Percentiles rank a stretch among this genome's conserved stretches.
Conservation (phyloP, 441 rosid species). For the Adansonia madagascariensis region DNA sequence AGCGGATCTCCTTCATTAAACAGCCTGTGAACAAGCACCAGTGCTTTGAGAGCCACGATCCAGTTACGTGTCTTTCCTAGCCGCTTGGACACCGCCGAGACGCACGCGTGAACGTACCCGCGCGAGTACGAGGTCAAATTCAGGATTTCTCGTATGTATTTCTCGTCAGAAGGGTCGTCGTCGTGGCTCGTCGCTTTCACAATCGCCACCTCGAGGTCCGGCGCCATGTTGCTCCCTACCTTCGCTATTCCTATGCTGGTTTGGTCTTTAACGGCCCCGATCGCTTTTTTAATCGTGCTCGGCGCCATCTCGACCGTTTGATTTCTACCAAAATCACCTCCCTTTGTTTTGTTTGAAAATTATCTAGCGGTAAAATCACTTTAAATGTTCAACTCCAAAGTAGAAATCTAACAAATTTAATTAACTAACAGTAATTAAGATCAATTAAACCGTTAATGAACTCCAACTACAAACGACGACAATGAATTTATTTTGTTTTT, state of each 20-base stretch:
- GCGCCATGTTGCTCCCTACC: slow-evolving; percentile 90
- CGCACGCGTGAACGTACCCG: slow-evolving; percentile 77
- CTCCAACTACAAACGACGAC: neutral
- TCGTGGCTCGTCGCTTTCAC: slow-evolving; percentile 98
- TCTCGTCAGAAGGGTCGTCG: slow-evolving; percentile 87
- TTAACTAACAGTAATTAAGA: slow-evolving; percentile 12
- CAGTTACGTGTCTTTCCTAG: slow-evolving; percentile 90
- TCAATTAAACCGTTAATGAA: neutral
- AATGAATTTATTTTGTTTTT: neutral
- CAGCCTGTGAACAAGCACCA: slow-evolving; percentile 74
- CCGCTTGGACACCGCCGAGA: slow-evolving; percentile 77
- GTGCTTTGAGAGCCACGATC: slow-evolving; percentile 87
- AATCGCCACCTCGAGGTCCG: slow-evolving; percentile 95
- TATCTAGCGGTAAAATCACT: slow-evolving; percentile 26
- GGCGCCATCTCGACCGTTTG: slow-evolving; percentile 63
- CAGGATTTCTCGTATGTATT: slow-evolving; percentile 72
- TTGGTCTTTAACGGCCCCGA: slow-evolving; percentile 95
- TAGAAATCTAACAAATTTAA: slow-evolving; percentile 20
- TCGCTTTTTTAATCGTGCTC: slow-evolving; percentile 85
- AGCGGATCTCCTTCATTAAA: slow-evolving; percentile 76
- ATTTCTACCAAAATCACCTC: slow-evolving; percentile 21
- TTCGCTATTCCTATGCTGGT: slow-evolving; percentile 91
- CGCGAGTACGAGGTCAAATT: slow-evolving; percentile 74
- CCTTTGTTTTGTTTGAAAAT: neutral
- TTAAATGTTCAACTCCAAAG: slow-evolving; percentile 23